A percentile compares a stretch with the other conserved stretches of the same genome.
Evolutionary conservation across 179 eudicot species (phyloP).

Genomic region (Drosera spatulata): DNA sequence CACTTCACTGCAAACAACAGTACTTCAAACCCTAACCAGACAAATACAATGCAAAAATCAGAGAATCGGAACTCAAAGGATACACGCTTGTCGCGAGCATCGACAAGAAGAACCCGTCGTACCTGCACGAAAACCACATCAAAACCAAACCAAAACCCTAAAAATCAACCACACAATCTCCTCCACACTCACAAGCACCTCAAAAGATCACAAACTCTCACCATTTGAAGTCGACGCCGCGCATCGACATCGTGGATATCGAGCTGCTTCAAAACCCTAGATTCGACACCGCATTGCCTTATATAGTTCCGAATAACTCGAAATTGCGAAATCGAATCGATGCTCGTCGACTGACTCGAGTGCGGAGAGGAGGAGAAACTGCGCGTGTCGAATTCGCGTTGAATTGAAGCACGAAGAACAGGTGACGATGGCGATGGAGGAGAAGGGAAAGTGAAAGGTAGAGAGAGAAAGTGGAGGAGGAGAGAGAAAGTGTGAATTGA

Average conservation of each 20-base stretch:
- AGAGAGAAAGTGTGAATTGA: background rate
- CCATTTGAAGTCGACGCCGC: conserved; percentile 70
- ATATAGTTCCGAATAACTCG: background rate
- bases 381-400: too few relatives aligned
- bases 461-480: background rate
- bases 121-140: conserved; percentile 40
- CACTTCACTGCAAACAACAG: too few relatives aligned
- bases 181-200: background rate
- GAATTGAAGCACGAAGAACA: too few relatives aligned
- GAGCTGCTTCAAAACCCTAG: conserved; percentile 5
- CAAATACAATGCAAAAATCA: conserved; percentile 1
- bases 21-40: conserved; percentile 1
- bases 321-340: too few relatives aligned
- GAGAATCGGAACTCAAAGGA: conserved; percentile 28
- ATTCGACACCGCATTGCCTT: background rate
- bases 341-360: too few relatives aligned
- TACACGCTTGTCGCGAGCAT: conserved; percentile 98
- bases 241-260: conserved; percentile 41
- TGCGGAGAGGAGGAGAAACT: too few relatives aligned
- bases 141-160: conserved; percentile 3
- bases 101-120: conserved; percentile 95
- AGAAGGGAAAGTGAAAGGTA: background rate
- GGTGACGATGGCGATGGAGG: background rate
- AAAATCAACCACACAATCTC: background rate
- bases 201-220: conserved; percentile 3